phyloP scores from a whole-genome alignment of 805 yeast genomes.

The Candida nitratophila region DNA sequence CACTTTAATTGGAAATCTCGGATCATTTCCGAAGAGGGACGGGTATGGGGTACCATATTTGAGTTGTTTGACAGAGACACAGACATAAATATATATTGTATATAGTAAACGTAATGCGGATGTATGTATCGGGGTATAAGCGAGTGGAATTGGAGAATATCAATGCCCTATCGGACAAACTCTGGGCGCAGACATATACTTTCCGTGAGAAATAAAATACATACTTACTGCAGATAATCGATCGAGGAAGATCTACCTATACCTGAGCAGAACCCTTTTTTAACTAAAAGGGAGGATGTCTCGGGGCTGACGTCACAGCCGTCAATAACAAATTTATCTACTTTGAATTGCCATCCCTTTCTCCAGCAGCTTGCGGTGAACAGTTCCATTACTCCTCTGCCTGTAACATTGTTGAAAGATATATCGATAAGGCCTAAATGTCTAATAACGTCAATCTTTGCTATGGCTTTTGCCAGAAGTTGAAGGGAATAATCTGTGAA shows the following conservation, averaged over 20 bases:
- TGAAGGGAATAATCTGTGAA: constrained; percentile 14
- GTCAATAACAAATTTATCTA: constrained; percentile 8
- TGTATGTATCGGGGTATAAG: too few species aligned
- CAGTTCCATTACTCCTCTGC: constrained; percentile 16
- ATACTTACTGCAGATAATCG: not conserved
- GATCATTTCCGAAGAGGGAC: too few species aligned
- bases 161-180: too few species aligned
- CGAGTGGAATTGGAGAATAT: too few species aligned
- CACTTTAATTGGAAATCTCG: too few species aligned
- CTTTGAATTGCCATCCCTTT: constrained; percentile 8
- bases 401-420: constrained; percentile 16
- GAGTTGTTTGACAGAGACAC: too few species aligned
- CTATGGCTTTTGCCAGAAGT: constrained; percentile 6
- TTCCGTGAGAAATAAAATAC: too few species aligned
- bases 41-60: too few species aligned
- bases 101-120: too few species aligned
- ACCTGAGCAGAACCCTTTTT: constrained; percentile 8
- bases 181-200: too few species aligned
- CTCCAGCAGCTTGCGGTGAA: constrained; percentile 13
- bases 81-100: too few species aligned
- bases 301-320: constrained; percentile 15
- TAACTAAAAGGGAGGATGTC: constrained; percentile 7
- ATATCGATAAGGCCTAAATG: constrained; percentile 9
- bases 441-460: not conserved
- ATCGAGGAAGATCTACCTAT: constrained; percentile 1